Evolutionary conservation across 345 rosid species (phyloP).

Genomic region (Eucalyptus marginata): DNA sequence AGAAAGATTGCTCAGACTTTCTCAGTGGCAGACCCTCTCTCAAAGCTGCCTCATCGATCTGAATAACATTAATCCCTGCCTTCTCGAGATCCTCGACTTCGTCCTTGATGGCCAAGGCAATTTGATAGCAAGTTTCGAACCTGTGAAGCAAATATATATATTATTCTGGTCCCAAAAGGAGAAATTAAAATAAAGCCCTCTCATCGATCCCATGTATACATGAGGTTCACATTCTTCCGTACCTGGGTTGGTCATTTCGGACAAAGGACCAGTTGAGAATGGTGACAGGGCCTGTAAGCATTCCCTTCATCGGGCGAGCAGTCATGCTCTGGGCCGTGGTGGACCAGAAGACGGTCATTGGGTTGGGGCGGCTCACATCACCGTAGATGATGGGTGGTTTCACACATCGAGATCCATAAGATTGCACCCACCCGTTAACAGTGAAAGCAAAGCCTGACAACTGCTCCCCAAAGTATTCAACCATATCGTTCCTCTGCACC

Average conservation of each 20-base stretch:
- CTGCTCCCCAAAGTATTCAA: constrained; percentile 98
- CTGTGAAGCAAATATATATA: constrained; percentile 11
- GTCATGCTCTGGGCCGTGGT: constrained; percentile 93
- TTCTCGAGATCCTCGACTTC: constrained; percentile 98
- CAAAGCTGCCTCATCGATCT: constrained; percentile 97
- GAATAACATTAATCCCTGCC: constrained; percentile 81
- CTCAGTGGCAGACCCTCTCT: constrained; percentile 96
- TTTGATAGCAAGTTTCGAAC: constrained; percentile 91
- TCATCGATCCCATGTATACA: neutral
- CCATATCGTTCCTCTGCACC: constrained; percentile 94
- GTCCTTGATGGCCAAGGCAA: constrained; percentile 96
- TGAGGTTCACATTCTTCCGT: neutral
- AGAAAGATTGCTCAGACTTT: constrained; percentile 95
- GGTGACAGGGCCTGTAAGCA: constrained; percentile 99
- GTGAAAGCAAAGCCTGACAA: constrained; percentile 91
- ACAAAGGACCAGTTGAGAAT: constrained; percentile 99
- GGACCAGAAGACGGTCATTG: constrained; percentile 99
- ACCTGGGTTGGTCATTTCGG: constrained; percentile 97
- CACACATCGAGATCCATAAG: constrained; percentile 97
- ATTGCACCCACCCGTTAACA: constrained; percentile 97
- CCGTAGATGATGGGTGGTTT: constrained; percentile 99
- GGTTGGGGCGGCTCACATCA: constrained; percentile 97
- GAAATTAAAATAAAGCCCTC: neutral
- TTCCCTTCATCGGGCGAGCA: constrained; percentile 96
- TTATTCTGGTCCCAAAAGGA: neutral